A percentile compares a stretch with the other conserved stretches of the same genome.
These are phyloP conservation scores for Hemerocallis citrina DNA, from an alignment of 106 monocot genomes.

Conservation along the genomic window DNA sequence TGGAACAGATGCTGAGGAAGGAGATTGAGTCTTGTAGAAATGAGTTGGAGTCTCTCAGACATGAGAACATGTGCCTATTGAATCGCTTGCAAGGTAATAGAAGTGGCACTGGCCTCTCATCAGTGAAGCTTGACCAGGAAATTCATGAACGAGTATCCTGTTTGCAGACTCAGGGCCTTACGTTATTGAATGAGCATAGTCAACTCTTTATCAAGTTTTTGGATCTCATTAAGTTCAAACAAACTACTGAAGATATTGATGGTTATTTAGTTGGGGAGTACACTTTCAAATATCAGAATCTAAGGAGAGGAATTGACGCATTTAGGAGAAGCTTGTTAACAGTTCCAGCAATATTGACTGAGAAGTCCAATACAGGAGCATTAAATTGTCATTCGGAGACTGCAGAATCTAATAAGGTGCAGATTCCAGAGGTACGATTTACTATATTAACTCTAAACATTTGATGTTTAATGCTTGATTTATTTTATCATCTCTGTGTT, in stretches of 20 bases:
- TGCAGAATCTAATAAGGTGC: slow-evolving; percentile 14
- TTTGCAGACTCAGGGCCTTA: slow-evolving; percentile 46
- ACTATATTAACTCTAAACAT: slow-evolving; percentile 2
- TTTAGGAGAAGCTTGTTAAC: slow-evolving; percentile 58
- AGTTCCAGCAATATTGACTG: slow-evolving; percentile 22
- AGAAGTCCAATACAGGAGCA: slow-evolving; percentile 36
- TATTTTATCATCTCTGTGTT: not conserved
- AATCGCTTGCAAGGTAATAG: slow-evolving; percentile 34
- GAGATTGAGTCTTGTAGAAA: slow-evolving; percentile 60
- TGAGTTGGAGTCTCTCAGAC: slow-evolving; percentile 59
- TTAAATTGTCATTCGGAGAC: slow-evolving; percentile 6
- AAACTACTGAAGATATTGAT: slow-evolving; percentile 15
- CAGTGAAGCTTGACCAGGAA: slow-evolving; percentile 54
- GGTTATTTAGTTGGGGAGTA: slow-evolving; percentile 29
- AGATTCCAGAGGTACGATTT: slow-evolving; percentile 26
- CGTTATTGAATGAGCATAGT: slow-evolving; percentile 48
- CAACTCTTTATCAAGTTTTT: slow-evolving; percentile 42
- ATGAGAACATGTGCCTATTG: slow-evolving; percentile 53
- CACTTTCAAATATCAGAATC: slow-evolving; percentile 48
- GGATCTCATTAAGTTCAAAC: slow-evolving; percentile 24
- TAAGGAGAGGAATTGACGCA: slow-evolving; percentile 48
- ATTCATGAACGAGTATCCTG: slow-evolving; percentile 36
- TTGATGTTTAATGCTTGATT: not conserved
- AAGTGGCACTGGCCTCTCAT: slow-evolving; percentile 20
- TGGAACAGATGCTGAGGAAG: slow-evolving; percentile 70